Percentiles rank a stretch among this genome's conserved stretches.
Evolutionary conservation across 225 moss, liverwort and hornwort genomes (phyloP).

Genomic region (Takakia lepidozioides): DNA sequence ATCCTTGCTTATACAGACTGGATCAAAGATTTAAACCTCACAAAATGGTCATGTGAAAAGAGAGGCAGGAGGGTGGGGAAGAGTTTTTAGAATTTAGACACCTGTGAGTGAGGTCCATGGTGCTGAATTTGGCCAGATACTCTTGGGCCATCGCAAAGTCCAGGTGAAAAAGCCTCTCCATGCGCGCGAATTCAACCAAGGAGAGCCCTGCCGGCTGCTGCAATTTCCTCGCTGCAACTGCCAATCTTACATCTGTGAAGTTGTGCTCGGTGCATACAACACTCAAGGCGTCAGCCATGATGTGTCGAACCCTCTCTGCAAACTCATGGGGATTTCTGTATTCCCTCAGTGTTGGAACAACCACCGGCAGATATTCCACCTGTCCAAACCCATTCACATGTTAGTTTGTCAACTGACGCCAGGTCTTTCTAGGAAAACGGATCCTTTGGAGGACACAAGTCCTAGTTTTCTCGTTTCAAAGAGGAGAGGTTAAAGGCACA

Average conservation of each 20-base stretch:
- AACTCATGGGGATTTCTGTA: constrained; percentile 33
- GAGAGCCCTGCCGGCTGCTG: constrained; percentile 43
- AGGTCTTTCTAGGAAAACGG: too few species aligned
- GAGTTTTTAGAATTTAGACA: too few species aligned
- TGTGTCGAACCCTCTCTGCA: constrained; percentile 43
- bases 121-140: constrained; percentile 44
- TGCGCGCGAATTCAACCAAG: constrained; percentile 41
- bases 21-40: too few species aligned
- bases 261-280: constrained; percentile 46
- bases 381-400: constrained; percentile 7
- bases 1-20: too few species aligned
- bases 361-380: constrained; percentile 61
- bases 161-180: constrained; percentile 51
- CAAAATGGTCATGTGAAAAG: too few species aligned
- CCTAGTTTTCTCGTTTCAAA: too few species aligned
- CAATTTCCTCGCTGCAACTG: constrained; percentile 48
- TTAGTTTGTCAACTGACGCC: too few species aligned
- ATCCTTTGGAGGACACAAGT: too few species aligned
- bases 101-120: constrained; percentile 43
- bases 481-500: too few species aligned
- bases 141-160: constrained; percentile 38
- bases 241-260: constrained; percentile 50
- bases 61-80: too few species aligned
- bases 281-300: constrained; percentile 39
- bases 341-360: constrained; percentile 39